Evolutionary conservation across 2,329 filamentous ascomycete species (phyloP).

Genomic region (Aspergillus melleus): DNA sequence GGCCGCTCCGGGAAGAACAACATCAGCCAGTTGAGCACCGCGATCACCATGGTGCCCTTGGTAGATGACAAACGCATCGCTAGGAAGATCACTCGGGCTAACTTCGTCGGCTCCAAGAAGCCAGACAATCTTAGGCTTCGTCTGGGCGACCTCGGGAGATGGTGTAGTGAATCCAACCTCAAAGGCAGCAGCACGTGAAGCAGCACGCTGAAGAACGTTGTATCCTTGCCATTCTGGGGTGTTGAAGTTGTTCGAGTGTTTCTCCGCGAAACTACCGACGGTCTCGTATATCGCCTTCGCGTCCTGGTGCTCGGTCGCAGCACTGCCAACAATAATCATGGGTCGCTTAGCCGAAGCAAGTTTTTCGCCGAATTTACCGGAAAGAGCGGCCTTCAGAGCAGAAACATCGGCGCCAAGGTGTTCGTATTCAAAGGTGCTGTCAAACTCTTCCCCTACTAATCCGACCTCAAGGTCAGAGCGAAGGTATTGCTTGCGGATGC

Average conservation of each 20-base stretch:
- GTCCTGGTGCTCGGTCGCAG: conserved; percentile 85
- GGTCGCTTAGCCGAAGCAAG: conserved; percentile 82
- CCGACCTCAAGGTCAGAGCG: conserved; percentile 92
- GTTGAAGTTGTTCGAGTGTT: conserved; percentile 83
- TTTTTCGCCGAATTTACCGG: conserved; percentile 90
- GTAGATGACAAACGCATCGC: conserved; percentile 95
- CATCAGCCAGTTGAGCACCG: conserved; percentile 88
- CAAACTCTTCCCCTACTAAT: conserved; percentile 84
- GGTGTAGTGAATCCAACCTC: conserved; percentile 93
- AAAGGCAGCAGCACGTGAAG: conserved; percentile 88
- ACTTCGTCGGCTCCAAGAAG: conserved; percentile 94
- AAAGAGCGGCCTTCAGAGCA: conserved; percentile 79
- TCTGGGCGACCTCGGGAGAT: conserved; percentile 76
- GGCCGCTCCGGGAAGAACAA: conserved; percentile 88
- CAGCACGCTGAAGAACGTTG: conserved; percentile 92
- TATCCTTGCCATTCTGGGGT: conserved; percentile 95
- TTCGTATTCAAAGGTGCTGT: conserved; percentile 94
- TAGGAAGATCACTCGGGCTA: conserved; percentile 79
- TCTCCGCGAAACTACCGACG: conserved; percentile 86
- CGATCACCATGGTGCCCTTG: conserved; percentile 97
- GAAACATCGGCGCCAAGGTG: conserved; percentile 79
- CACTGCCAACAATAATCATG: conserved; percentile 95
- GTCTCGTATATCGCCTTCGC: conserved; percentile 92
- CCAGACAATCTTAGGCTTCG: conserved; percentile 93
- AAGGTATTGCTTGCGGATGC: conserved; percentile 97